Percentiles rank a stretch among this genome's conserved stretches.
These are phyloP conservation scores for Chrysanthemum makinoi DNA, from an alignment of 129 eudicot genomes.

Conservation along the genomic window DNA sequence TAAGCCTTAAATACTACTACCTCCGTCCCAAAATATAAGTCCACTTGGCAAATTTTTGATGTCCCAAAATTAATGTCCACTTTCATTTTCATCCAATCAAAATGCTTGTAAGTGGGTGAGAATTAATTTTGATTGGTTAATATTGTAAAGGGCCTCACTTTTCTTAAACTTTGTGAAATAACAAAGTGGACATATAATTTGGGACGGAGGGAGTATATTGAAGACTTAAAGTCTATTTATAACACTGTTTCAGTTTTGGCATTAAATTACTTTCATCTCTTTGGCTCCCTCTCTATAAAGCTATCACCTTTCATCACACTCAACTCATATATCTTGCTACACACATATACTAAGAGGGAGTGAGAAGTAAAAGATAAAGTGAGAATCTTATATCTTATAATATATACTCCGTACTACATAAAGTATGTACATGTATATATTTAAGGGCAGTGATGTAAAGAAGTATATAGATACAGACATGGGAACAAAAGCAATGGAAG, in stretches of 20 bases:
- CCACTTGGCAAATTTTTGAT: too few species aligned
- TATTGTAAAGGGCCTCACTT: too few species aligned
- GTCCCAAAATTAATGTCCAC: too few species aligned
- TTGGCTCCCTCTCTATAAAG: conserved; percentile 32
- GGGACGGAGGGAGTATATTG: too few species aligned
- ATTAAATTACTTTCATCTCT: conserved; percentile 23
- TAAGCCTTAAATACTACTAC: neutral
- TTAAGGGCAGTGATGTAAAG: conserved; percentile 10
- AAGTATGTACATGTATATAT: conserved; percentile 17
- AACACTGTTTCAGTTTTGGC: conserved; percentile 16
- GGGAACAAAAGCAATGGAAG: conserved; percentile 35
- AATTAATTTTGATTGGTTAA: too few species aligned
- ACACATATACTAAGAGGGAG: neutral
- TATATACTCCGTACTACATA: conserved; percentile 1
- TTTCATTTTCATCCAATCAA: too few species aligned
- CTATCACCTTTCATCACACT: conserved; percentile 30
- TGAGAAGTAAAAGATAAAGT: too few species aligned
- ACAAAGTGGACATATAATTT: too few species aligned
- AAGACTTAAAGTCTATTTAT: conserved; percentile 6
- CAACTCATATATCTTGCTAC: conserved; percentile 28
- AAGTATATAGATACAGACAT: conserved; percentile 21
- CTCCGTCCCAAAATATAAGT: too few species aligned
- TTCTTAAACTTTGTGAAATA: too few species aligned
- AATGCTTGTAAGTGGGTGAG: too few species aligned
- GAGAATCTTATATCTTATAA: neutral